A percentile compares a stretch with the other conserved stretches of the same genome.
Conservation (phyloP, 2,329 filamentous ascomycete genomes). For the Myotisia sp. region DNA sequence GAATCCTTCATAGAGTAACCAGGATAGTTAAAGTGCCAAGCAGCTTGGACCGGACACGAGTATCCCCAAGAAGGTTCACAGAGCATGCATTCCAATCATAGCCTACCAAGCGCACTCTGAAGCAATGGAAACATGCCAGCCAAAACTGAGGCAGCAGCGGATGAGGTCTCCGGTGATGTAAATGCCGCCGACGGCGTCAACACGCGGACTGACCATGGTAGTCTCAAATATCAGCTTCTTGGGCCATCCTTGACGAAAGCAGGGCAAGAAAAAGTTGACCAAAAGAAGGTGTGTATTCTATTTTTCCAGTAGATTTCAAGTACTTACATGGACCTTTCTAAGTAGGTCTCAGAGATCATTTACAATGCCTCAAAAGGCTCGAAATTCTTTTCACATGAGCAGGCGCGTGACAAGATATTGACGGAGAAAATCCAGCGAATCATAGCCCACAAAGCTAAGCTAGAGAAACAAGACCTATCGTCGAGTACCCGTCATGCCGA, state of each 20-base stretch:
- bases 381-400: constrained; percentile 89
- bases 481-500: constrained; percentile 64
- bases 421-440: constrained; percentile 78
- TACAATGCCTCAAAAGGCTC: constrained; percentile 94
- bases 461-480: constrained; percentile 63
- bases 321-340: constrained; percentile 1
- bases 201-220: constrained; percentile 39
- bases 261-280: constrained; percentile 85
- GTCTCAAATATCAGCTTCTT: constrained; percentile 76
- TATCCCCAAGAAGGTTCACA: no score
- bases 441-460: constrained; percentile 54
- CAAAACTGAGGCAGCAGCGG: neutral
- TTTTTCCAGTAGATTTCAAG: neutral
- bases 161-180: neutral
- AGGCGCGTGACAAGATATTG: constrained; percentile 63
- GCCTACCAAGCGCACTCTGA: neutral
- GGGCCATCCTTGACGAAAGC: constrained; percentile 88
- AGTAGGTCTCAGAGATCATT: constrained; percentile 79
- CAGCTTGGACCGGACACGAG: no score
- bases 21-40: no score
- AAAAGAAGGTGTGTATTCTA: constrained; percentile 49
- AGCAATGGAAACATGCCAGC: constrained; percentile 6
- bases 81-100: no score
- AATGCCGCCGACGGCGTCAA: neutral
- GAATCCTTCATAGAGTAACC: no score